Percentiles rank a stretch among this genome's conserved stretches.
These are phyloP conservation scores for Trichoderma guizhouense DNA, from an alignment of 2,329 filamentous ascomycete species.

Conservation along the genomic window DNA sequence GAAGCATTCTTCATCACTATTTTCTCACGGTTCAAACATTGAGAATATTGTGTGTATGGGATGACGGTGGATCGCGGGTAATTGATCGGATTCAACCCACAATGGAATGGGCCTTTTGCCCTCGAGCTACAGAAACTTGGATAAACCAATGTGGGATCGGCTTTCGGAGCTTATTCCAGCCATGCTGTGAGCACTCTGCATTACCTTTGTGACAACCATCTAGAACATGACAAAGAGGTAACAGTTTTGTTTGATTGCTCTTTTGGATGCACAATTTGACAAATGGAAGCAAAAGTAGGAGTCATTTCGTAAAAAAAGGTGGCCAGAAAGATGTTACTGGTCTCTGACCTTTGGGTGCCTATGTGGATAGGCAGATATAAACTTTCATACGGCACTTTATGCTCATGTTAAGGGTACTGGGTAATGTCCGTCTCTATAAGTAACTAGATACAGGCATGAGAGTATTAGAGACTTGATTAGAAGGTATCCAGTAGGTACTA, in stretches of 20 bases:
- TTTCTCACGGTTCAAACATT: background rate
- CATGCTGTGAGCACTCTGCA: no score
- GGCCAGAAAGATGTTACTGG: background rate
- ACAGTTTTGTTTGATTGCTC: no score
- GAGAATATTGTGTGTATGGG: background rate
- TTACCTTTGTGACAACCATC: no score
- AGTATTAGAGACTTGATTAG: background rate
- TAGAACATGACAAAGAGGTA: no score
- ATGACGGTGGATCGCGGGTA: background rate
- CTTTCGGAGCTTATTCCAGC: background rate
- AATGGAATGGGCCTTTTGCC: background rate
- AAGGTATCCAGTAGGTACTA: background rate
- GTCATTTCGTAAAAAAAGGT: background rate
- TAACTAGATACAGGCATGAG: background rate
- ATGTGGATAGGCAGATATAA: background rate
- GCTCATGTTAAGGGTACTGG: fast-evolving
- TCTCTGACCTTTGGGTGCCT: background rate
- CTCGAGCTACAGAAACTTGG: background rate
- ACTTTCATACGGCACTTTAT: background rate
- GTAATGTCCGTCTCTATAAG: background rate
- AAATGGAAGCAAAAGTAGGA: no score
- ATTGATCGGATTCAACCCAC: background rate
- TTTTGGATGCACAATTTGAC: no score
- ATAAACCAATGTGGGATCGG: background rate
- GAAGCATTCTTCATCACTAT: background rate